A percentile compares a stretch with the other conserved stretches of the same genome.
Conservation (phyloP, 306 rosid genomes). For the Vigna radiata region DNA sequence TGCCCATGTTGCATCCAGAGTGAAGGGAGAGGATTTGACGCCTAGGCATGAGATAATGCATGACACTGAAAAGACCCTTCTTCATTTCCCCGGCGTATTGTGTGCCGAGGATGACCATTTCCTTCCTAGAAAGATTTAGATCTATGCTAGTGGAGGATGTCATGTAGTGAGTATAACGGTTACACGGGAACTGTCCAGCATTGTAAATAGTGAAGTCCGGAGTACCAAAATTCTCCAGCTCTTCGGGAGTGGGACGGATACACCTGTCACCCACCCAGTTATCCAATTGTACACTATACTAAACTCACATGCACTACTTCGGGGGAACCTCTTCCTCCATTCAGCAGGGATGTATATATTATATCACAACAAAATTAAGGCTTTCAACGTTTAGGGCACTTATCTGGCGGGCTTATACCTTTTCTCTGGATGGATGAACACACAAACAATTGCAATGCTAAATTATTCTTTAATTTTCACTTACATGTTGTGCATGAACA, state of each 20-base stretch:
- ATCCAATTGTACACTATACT: constrained; percentile 66
- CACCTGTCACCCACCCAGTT: constrained; percentile 92
- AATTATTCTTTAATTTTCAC: constrained; percentile 45
- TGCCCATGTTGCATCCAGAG: constrained; percentile 93
- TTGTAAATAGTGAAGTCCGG: constrained; percentile 98
- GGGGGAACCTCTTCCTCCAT: constrained; percentile 41
- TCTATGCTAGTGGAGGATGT: constrained; percentile 94
- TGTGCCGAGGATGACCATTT: constrained; percentile 97
- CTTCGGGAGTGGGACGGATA: constrained; percentile 88
- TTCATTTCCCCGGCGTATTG: constrained; percentile 99
- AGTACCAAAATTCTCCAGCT: constrained; percentile 88
- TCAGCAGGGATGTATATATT: constrained; percentile 12
- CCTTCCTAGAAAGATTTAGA: constrained; percentile 83
- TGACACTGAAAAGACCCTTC: constrained; percentile 88
- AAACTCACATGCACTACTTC: constrained; percentile 11
- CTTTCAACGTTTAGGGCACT: constrained; percentile 49
- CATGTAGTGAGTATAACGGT: constrained; percentile 95
- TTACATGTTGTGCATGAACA: constrained; percentile 99
- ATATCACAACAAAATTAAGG: constrained; percentile 32
- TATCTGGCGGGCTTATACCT: constrained; percentile 50
- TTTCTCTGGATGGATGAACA: constrained; percentile 42
- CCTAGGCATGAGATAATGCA: constrained; percentile 95
- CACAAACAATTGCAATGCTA: constrained; percentile 44
- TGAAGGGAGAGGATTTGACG: constrained; percentile 84
- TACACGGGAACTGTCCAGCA: constrained; percentile 95